Base-by-base conservation (phyloP, 2,329 filamentous ascomycete species). In the Ophiocordyceps unilateralis region DNA sequence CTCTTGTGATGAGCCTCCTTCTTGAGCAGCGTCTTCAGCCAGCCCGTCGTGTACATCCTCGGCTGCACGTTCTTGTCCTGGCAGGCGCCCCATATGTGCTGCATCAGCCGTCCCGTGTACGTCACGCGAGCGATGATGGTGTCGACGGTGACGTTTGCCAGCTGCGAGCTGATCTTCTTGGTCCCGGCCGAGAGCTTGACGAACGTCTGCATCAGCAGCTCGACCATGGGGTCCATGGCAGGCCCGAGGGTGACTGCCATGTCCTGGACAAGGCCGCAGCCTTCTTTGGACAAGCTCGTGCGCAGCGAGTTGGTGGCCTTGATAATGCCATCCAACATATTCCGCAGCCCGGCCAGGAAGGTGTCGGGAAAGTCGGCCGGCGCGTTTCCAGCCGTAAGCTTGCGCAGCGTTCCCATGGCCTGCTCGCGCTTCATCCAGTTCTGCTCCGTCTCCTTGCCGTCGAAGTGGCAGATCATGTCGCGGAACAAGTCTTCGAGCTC, bases 31-130 rank as follows among this genome's bases (percentile, higher is more conserved):
- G 81, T 93, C 60, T 80, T 83, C 24, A 96, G 64, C 91, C 91
- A 98, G 8, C 74, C 79, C 2, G 82, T 70, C 2, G 80, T 81
- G 59, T 81, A 93, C 1, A 76, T 75, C 47, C 91, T 78, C 15
- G 88, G 81, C 55, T 91, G 83, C 2, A 88, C 81, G 55, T 95
- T 96, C 66, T 95, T 96, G 65, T 98, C 89, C 57, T 93, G 82
- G 48, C 76, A 82, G 21, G 89, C 88, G 43, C 67, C 65, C 67
- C 78, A 83, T 40, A 96, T 68, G 54, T 96, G 89, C 58, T 93
- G 83, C 69, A 95, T 73, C 48, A 95, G 70, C 23, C 87, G 81
- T 46, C 70, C 67, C 47, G 73, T 88, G 62, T 89, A 96, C 0
- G 87, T 81, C 24, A 82, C 81, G 51, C 81, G 79, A 48, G 77